phyloP scores from a whole-genome alignment of 331 rosid genomes.

The Stylosanthes scabra region DNA sequence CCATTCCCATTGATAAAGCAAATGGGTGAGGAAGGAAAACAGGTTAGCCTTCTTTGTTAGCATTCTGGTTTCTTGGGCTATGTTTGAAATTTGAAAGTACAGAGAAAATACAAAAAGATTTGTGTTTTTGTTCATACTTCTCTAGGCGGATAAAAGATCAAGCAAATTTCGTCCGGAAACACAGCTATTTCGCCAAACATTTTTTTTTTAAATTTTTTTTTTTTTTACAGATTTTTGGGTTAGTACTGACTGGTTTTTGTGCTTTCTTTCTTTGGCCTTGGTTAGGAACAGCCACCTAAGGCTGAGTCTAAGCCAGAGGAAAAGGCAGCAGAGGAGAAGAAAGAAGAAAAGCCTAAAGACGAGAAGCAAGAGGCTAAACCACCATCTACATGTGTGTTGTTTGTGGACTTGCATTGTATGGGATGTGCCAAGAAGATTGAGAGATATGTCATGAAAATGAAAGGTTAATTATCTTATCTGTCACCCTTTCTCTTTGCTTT shows the following conservation, averaged over 20 bases:
- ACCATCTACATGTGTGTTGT: neutral
- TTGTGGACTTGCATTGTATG: neutral
- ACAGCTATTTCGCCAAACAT: no score
- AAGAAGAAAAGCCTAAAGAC: no score
- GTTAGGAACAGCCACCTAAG: slow-evolving; percentile 52
- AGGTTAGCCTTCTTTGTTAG: slow-evolving; percentile 46
- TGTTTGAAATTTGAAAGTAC: no score
- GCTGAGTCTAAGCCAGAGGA: slow-evolving; percentile 51
- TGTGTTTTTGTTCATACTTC: no score
- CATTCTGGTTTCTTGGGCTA: slow-evolving; percentile 19
- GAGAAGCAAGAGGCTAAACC: slow-evolving; percentile 18
- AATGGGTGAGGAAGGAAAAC: slow-evolving; percentile 83
- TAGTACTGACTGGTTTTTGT: neutral
- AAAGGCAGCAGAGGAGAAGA: neutral
- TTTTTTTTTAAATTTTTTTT: no score
- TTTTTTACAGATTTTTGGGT: slow-evolving; percentile 1
- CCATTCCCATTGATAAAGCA: slow-evolving; percentile 15
- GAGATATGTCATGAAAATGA: slow-evolving; percentile 55
- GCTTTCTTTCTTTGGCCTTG: neutral
- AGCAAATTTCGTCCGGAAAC: no score
- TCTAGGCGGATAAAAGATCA: no score
- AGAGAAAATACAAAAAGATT: no score
- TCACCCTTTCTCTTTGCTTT: slow-evolving; percentile 3
- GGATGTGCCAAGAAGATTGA: neutral
- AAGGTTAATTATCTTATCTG: slow-evolving; percentile 49